Conservation (phyloP, 2,329 filamentous ascomycete species). For the Arthroderma sp. region DNA sequence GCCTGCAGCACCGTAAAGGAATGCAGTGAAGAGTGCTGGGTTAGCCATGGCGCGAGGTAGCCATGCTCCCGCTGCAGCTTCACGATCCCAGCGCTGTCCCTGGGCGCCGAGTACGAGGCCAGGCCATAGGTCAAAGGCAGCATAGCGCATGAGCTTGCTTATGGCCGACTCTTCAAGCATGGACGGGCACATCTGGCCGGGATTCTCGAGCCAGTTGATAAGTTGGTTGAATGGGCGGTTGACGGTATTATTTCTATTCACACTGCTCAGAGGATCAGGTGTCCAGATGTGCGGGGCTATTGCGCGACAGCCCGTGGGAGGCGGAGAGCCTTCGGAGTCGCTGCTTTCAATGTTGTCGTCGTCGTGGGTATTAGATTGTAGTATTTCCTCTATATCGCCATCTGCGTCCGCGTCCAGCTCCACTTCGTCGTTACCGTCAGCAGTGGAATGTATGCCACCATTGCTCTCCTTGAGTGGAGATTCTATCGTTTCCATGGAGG, state of each 20-base stretch:
- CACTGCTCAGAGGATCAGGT: neutral
- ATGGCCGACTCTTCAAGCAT: conserved; percentile 13
- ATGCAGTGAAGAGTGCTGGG: conserved; percentile 14
- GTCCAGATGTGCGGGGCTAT: neutral
- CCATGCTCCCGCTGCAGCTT: conserved; percentile 13
- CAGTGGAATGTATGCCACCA: neutral
- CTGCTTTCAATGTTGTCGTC: neutral
- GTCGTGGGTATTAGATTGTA: neutral
- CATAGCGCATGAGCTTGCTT: conserved; percentile 16
- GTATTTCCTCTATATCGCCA: neutral
- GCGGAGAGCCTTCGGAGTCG: neutral
- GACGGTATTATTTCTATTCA: neutral
- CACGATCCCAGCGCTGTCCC: conserved; percentile 12
- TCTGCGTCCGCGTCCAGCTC: neutral
- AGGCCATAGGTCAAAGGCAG: conserved; percentile 16
- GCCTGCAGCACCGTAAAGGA: conserved; percentile 15
- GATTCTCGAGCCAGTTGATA: conserved; percentile 11
- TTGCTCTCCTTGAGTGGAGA: neutral
- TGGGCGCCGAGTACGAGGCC: conserved; percentile 13
- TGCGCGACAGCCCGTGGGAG: neutral
- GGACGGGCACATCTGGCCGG: conserved; percentile 11
- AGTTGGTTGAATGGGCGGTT: conserved; percentile 14
- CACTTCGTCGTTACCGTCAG: neutral
- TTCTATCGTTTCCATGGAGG: neutral
- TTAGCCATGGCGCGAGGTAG: conserved; percentile 14